These are phyloP conservation scores for Cryphonectria parasitica DNA, from an alignment of 2,329 filamentous ascomycete genomes.

Conservation along the genomic window DNA sequence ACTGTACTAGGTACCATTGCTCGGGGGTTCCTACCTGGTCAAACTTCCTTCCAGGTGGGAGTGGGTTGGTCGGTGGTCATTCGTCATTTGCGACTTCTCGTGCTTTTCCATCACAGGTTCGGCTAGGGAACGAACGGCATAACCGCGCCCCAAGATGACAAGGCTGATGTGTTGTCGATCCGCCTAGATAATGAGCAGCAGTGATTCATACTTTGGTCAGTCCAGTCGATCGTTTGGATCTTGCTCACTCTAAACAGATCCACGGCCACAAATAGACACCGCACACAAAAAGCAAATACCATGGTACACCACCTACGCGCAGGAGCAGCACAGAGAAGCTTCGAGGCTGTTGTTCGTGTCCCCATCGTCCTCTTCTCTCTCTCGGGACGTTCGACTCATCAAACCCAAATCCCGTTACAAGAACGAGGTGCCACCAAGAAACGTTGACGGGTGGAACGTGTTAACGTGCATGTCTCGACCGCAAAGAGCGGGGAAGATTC, in stretches of 20 bases:
- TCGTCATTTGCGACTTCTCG: no score
- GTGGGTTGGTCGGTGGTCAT: neutral
- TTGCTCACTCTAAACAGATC: neutral
- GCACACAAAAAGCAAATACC: no score
- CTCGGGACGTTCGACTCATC: neutral
- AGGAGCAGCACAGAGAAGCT: neutral
- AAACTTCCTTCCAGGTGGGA: neutral
- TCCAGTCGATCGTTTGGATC: neutral
- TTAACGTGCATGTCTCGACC: constrained; percentile 22
- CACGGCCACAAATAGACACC: no score
- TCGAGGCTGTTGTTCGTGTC: neutral
- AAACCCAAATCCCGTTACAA: neutral
- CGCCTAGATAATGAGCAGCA: neutral
- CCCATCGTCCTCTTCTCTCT: neutral
- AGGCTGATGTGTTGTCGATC: neutral
- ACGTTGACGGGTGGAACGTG: constrained; percentile 21
- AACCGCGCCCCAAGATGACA: neutral
- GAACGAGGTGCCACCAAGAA: neutral
- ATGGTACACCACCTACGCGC: no score
- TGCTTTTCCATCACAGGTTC: neutral
- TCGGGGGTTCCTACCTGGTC: neutral
- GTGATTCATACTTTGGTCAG: neutral
- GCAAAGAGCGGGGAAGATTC: constrained; percentile 4
- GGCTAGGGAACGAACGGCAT: neutral
- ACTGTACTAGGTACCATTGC: neutral